Percentiles rank a stretch among this genome's conserved stretches.
Evolutionary conservation across 805 yeast genomes (phyloP).

Genomic region (Starmerella sirachaensis): DNA sequence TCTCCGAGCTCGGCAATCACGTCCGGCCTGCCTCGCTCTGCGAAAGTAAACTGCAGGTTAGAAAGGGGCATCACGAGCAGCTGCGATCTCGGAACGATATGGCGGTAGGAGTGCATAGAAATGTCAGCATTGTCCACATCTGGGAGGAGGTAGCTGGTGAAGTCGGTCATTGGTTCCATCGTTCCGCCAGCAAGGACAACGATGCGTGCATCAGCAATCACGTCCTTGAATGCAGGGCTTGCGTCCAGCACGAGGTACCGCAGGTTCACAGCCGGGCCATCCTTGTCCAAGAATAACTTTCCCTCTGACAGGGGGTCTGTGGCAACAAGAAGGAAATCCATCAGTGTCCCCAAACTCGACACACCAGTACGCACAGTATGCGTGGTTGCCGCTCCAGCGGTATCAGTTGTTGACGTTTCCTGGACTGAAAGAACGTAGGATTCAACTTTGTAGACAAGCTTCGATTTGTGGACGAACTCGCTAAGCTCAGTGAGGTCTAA

Average conservation of each 20-base stretch:
- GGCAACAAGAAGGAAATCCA: constrained; percentile 51
- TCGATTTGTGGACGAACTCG: constrained; percentile 50
- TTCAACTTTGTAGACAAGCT: constrained; percentile 76
- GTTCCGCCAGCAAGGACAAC: constrained; percentile 89
- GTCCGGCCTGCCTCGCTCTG: constrained; percentile 38
- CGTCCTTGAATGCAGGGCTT: constrained; percentile 50
- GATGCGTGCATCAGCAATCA: constrained; percentile 54
- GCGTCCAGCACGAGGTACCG: constrained; percentile 75
- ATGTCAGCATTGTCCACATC: constrained; percentile 35
- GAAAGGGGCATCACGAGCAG: constrained; percentile 47
- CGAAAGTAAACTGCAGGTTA: constrained; percentile 56
- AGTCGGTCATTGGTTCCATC: constrained; percentile 80
- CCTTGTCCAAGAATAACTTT: constrained; percentile 51
- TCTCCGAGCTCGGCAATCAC: constrained; percentile 44
- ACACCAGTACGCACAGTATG: not conserved
- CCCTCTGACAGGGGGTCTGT: constrained; percentile 75
- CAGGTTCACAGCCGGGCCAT: constrained; percentile 26
- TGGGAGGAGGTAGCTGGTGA: constrained; percentile 54
- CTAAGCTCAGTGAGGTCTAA: constrained; percentile 59
- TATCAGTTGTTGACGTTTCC: not conserved
- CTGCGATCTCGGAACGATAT: constrained; percentile 63
- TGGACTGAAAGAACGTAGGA: constrained; percentile 39
- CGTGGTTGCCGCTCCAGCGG: not conserved
- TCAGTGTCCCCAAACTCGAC: constrained; percentile 28
- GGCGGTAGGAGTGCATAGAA: constrained; percentile 60